These are phyloP conservation scores for Fusarium ambrosium DNA, from an alignment of 2,329 filamentous ascomycete genomes.

Conservation along the genomic window DNA sequence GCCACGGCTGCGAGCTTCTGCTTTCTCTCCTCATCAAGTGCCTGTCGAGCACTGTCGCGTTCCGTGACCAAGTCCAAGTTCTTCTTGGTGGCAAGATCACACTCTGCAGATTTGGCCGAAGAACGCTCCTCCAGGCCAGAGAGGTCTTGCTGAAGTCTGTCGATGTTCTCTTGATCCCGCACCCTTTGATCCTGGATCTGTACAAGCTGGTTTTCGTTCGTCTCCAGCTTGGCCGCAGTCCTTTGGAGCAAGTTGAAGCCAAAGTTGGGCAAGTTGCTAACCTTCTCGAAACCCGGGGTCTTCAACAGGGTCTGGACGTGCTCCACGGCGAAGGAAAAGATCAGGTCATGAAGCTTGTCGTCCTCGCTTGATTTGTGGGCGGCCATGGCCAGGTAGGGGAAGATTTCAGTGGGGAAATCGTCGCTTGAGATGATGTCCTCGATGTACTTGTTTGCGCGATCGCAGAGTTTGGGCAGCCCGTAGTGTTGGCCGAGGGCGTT, in stretches of 20 bases:
- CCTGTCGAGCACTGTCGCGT: background rate
- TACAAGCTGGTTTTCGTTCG: background rate
- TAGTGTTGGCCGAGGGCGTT: conserved; percentile 44
- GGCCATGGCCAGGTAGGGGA: background rate
- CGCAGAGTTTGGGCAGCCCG: conserved; percentile 22
- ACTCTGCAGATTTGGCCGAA: background rate
- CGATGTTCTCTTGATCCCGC: background rate
- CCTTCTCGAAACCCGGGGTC: background rate
- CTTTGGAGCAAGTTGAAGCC: background rate
- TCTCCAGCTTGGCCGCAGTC: background rate
- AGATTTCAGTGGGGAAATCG: background rate
- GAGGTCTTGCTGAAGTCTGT: background rate
- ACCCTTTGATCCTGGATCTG: background rate
- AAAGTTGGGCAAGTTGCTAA: background rate
- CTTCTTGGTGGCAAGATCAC: background rate
- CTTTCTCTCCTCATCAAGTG: background rate
- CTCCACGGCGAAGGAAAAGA: background rate
- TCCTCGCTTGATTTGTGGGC: conserved; percentile 3
- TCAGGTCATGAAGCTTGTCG: background rate
- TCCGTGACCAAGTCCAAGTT: background rate
- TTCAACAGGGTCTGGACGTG: background rate
- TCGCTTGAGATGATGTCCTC: background rate
- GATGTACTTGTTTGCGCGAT: conserved; percentile 26
- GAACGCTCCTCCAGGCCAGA: background rate
- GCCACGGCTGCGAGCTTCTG: background rate